Evolutionary conservation across 2,329 filamentous ascomycete genomes (phyloP).

Genomic region (Fusarium penzigii): DNA sequence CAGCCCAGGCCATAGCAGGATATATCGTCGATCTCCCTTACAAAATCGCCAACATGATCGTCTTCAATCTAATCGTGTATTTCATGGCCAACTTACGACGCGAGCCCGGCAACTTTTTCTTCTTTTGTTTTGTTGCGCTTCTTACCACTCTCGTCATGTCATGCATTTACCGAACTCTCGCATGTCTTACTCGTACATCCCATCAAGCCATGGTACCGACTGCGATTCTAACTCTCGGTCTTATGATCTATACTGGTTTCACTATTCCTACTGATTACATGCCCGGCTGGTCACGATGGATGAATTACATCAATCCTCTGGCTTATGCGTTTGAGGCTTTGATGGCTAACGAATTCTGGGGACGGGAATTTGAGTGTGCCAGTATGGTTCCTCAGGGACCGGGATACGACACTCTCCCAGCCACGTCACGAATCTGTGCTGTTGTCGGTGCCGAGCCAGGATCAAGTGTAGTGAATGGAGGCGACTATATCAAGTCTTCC

Average conservation of each 20-base stretch:
- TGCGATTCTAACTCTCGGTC: conserved; percentile 49
- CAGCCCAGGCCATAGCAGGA: conserved; percentile 29
- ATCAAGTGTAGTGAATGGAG: conserved; percentile 55
- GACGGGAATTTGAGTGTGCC: conserved; percentile 57
- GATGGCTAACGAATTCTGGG: conserved; percentile 40
- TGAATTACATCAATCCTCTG: conserved; percentile 64
- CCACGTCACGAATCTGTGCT: conserved; percentile 52
- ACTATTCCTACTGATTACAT: conserved; percentile 29
- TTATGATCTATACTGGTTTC: conserved; percentile 51
- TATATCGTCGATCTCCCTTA: conserved; percentile 29
- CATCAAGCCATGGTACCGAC: conserved; percentile 50
- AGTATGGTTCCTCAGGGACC: conserved; percentile 42
- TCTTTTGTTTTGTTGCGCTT: conserved; percentile 50
- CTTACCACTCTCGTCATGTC: conserved; percentile 32
- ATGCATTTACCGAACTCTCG: conserved; percentile 31
- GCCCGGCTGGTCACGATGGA: conserved; percentile 51
- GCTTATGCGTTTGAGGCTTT: conserved; percentile 48
- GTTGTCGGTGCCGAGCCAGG: conserved; percentile 57
- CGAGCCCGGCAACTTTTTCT: conserved; percentile 61
- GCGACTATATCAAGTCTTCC: conserved; percentile 56
- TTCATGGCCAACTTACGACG: conserved; percentile 66
- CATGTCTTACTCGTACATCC: conserved; percentile 29
- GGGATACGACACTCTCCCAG: conserved; percentile 37
- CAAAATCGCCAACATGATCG: conserved; percentile 28
- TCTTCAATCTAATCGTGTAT: conserved; percentile 49